A percentile compares a stretch with the other conserved stretches of the same genome.
Conservation (phyloP, 345 rosid genomes). For the Eucalyptus guilfoylei region DNA sequence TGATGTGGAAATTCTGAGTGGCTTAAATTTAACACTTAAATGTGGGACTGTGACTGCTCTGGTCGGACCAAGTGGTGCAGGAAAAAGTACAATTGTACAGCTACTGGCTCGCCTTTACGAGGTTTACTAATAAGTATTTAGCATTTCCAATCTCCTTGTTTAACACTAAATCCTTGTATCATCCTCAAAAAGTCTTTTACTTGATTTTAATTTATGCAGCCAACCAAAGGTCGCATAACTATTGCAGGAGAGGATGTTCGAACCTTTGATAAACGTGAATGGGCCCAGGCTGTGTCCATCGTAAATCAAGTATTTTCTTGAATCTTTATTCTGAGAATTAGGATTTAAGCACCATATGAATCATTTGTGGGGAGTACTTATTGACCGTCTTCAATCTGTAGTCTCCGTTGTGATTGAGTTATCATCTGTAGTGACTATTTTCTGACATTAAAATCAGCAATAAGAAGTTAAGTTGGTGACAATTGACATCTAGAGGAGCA, state of each 20-base stretch:
- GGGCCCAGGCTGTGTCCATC: constrained; percentile 84
- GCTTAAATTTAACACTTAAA: constrained; percentile 57
- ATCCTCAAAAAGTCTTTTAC: not conserved
- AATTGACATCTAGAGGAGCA: not conserved
- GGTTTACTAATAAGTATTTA: constrained; percentile 17
- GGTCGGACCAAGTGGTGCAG: constrained; percentile 96
- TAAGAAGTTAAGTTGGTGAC: not conserved
- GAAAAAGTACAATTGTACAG: constrained; percentile 94
- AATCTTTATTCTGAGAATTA: not conserved
- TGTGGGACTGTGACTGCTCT: constrained; percentile 86
- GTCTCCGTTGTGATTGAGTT: not conserved
- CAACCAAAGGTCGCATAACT: constrained; percentile 75
- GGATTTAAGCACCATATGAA: not conserved
- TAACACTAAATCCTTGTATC: not conserved
- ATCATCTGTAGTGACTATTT: not conserved
- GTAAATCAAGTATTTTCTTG: constrained; percentile 67
- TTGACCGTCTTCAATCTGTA: not conserved
- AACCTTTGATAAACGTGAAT: constrained; percentile 82
- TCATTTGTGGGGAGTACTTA: not conserved
- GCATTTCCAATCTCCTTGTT: not conserved
- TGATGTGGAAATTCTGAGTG: constrained; percentile 61
- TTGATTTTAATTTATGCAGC: constrained; percentile 37
- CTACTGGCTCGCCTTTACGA: constrained; percentile 90
- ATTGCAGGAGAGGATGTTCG: constrained; percentile 90
- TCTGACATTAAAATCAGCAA: not conserved